Percentiles rank a stretch among this genome's conserved stretches.
Conservation (phyloP, 1,284 basidiomycete genomes). For the Fomitopsis palustris region DNA sequence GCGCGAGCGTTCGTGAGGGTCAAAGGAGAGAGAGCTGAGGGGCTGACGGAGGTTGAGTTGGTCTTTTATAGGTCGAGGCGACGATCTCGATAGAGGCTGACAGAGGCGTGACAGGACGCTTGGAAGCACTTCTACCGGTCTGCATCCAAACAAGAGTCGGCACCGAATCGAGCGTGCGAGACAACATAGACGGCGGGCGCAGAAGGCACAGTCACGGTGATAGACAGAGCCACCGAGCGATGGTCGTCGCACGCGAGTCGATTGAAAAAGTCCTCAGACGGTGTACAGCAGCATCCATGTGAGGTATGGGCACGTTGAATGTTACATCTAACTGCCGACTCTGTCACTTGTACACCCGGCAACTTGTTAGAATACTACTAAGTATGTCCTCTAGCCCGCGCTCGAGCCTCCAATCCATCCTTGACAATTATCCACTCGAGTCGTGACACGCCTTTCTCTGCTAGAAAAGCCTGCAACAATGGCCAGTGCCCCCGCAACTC, state of each 20-base stretch:
- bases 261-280: too few relatives aligned
- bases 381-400: too few relatives aligned
- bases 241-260: too few relatives aligned
- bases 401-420: constrained; percentile 2
- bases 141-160: not conserved
- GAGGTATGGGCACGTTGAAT: too few relatives aligned
- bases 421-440: constrained; percentile 11
- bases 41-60: not conserved
- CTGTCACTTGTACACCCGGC: too few relatives aligned
- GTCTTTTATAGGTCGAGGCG: constrained; percentile 15
- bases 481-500: constrained; percentile 8
- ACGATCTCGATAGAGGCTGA: not conserved
- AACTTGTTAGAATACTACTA: too few relatives aligned
- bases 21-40: constrained; percentile 18
- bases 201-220: too few relatives aligned
- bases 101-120: not conserved
- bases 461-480: constrained; percentile 4
- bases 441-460: not conserved
- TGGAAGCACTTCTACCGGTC: not conserved
- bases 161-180: too few relatives aligned
- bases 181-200: too few relatives aligned
- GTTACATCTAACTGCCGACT: too few relatives aligned
- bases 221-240: too few relatives aligned
- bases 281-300: too few relatives aligned
- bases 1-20: constrained; percentile 20